Evolutionary conservation across 129 eudicot species (phyloP).

Genomic region (Ambrosia trifida): DNA sequence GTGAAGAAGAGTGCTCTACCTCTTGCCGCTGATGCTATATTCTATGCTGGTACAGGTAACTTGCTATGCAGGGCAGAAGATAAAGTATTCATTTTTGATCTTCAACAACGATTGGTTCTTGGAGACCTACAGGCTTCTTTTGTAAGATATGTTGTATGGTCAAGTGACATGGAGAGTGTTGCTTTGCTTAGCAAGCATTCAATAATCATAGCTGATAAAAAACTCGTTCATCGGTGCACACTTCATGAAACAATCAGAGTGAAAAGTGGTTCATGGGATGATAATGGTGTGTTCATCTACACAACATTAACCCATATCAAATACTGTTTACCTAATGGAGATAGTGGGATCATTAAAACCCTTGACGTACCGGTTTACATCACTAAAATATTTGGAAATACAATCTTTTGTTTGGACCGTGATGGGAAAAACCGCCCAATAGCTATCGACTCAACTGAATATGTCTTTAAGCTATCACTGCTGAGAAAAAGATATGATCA

Average conservation of each 20-base stretch:
- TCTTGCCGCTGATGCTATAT: constrained; percentile 61
- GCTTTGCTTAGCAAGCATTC: constrained; percentile 76
- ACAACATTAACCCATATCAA: constrained; percentile 72
- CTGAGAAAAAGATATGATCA: constrained; percentile 65
- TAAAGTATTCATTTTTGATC: constrained; percentile 66
- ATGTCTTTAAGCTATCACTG: constrained; percentile 57
- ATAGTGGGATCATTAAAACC: constrained; percentile 68
- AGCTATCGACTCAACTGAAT: constrained; percentile 70
- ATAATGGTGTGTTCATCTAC: constrained; percentile 73
- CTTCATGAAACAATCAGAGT: constrained; percentile 81
- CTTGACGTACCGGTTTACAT: constrained; percentile 69
- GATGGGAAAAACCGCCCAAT: constrained; percentile 75
- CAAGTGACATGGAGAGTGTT: constrained; percentile 72
- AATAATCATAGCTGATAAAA: constrained; percentile 67
- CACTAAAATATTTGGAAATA: constrained; percentile 65
- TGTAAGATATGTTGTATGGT: constrained; percentile 71
- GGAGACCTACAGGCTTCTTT: constrained; percentile 69
- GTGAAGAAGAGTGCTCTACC: constrained; percentile 67
- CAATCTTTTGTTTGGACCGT: constrained; percentile 74
- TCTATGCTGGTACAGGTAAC: constrained; percentile 76
- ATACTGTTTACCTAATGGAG: constrained; percentile 79
- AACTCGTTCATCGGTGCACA: constrained; percentile 67
- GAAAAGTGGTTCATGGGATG: constrained; percentile 82
- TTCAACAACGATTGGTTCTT: constrained; percentile 59
- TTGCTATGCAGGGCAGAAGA: constrained; percentile 74